phyloP scores from a whole-genome alignment of 805 yeast genomes.

The Metschnikowia peoriensis region DNA sequence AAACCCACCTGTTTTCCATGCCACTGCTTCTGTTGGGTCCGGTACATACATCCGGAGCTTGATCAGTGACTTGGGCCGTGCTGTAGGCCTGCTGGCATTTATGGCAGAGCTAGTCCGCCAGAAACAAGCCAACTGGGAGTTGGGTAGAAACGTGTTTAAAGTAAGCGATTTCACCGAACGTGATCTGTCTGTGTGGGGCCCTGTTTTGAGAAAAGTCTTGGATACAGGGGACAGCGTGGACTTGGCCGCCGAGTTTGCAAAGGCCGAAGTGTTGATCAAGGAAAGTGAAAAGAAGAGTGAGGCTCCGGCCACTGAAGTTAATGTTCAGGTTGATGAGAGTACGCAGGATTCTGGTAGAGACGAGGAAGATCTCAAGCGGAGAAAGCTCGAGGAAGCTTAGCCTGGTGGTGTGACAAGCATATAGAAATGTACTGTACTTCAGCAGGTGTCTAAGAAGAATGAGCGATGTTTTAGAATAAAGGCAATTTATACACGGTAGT shows the following conservation, averaged over 20 bases:
- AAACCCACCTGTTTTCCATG: constrained; percentile 67
- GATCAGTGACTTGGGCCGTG: constrained; percentile 83
- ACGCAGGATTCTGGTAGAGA: background rate
- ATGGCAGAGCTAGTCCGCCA: constrained; percentile 80
- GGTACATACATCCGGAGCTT: constrained; percentile 94
- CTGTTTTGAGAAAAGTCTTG: constrained; percentile 56
- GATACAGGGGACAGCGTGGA: constrained; percentile 29
- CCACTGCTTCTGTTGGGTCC: constrained; percentile 79
- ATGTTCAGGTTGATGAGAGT: background rate
- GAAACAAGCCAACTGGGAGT: constrained; percentile 81
- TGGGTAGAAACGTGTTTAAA: constrained; percentile 66
- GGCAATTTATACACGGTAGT: too few species aligned
- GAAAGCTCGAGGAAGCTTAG: constrained; percentile 3
- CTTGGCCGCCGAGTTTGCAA: constrained; percentile 24
- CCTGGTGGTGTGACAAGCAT: background rate
- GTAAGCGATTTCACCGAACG: constrained; percentile 61
- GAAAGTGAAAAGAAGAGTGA: background rate
- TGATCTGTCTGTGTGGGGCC: constrained; percentile 68
- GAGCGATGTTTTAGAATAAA: too few species aligned
- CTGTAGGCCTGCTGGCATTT: constrained; percentile 76
- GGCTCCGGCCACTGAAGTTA: background rate
- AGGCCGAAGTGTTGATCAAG: background rate
- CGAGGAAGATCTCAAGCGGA: background rate
- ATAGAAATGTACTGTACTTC: too few species aligned
- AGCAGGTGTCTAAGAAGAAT: too few species aligned